A percentile compares a stretch with the other conserved stretches of the same genome.
These are phyloP conservation scores for Chalaropsis thielavioides DNA, from an alignment of 2,329 filamentous ascomycete genomes.

Conservation along the genomic window DNA sequence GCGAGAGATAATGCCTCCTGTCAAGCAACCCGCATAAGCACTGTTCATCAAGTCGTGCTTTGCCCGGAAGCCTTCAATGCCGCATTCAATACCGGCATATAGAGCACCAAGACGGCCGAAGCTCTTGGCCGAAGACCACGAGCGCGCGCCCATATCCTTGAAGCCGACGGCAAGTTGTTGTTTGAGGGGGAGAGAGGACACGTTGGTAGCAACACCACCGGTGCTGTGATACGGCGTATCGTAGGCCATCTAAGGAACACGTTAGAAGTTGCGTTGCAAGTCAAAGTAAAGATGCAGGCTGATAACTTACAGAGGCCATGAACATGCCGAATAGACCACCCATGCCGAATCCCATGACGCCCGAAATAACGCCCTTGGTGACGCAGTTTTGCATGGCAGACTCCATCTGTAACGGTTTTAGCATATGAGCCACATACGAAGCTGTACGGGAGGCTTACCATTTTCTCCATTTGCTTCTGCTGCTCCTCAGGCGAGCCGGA, in stretches of 20 bases:
- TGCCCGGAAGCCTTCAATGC: constrained; percentile 78
- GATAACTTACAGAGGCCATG: constrained; percentile 72
- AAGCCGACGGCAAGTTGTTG: constrained; percentile 77
- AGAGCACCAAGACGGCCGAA: constrained; percentile 88
- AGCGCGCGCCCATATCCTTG: constrained; percentile 84
- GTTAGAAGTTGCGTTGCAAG: not conserved
- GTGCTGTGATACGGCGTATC: constrained; percentile 66
- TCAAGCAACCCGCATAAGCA: constrained; percentile 74
- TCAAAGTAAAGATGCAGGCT: not conserved
- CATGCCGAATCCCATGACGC: constrained; percentile 85
- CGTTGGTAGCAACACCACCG: constrained; percentile 27
- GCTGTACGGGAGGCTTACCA: constrained; percentile 9
- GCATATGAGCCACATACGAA: not conserved
- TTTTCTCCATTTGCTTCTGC: constrained; percentile 19
- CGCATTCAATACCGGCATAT: constrained; percentile 88
- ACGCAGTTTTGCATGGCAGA: constrained; percentile 81
- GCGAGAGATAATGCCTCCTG: constrained; percentile 73
- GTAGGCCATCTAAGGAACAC: constrained; percentile 69
- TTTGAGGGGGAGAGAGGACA: constrained; percentile 57
- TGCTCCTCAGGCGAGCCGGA: constrained; percentile 17
- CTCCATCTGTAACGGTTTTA: constrained; percentile 48
- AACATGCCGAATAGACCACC: constrained; percentile 92
- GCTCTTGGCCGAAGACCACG: constrained; percentile 75
- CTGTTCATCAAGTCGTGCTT: constrained; percentile 91
- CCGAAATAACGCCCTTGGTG: constrained; percentile 76